phyloP scores from a whole-genome alignment of 345 rosid genomes.

The Acer negundo region DNA sequence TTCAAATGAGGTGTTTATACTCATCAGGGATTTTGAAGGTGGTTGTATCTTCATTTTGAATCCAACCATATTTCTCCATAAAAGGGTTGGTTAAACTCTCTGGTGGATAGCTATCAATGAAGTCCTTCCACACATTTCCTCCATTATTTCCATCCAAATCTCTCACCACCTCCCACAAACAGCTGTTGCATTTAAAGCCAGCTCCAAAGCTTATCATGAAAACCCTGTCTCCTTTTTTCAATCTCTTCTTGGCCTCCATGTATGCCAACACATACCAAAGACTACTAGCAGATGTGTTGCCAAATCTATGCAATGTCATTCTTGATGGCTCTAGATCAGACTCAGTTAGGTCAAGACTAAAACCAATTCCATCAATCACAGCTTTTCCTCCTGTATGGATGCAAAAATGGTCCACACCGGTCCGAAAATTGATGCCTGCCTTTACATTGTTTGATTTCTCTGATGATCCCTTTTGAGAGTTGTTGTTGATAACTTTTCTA shows the following conservation, averaged over 20 bases:
- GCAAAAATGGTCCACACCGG: constrained; percentile 89
- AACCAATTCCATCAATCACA: constrained; percentile 81
- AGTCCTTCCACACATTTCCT: constrained; percentile 61
- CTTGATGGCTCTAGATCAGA: constrained; percentile 87
- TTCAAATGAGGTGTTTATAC: not conserved
- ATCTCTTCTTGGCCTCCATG: constrained; percentile 86
- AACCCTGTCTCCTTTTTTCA: constrained; percentile 74
- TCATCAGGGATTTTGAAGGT: constrained; percentile 55
- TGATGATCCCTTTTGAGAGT: constrained; percentile 16
- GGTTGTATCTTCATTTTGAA: constrained; percentile 61
- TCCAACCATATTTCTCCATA: constrained; percentile 91
- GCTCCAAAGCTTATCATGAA: constrained; percentile 81
- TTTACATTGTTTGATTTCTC: constrained; percentile 15
- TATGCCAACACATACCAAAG: constrained; percentile 92
- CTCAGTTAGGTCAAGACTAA: constrained; percentile 61
- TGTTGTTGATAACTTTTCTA: constrained; percentile 31
- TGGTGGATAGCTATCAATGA: constrained; percentile 74
- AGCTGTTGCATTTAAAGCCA: constrained; percentile 84
- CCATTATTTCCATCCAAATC: constrained; percentile 43
- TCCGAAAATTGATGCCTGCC: constrained; percentile 65
- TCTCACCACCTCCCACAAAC: constrained; percentile 71
- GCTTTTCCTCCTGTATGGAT: constrained; percentile 94
- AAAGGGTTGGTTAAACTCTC: constrained; percentile 66
- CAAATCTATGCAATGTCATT: constrained; percentile 92
- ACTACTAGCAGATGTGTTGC: constrained; percentile 93